These are phyloP conservation scores for Aspergillus sp. DNA, from an alignment of 2,329 filamentous ascomycete species.

Conservation along the genomic window DNA sequence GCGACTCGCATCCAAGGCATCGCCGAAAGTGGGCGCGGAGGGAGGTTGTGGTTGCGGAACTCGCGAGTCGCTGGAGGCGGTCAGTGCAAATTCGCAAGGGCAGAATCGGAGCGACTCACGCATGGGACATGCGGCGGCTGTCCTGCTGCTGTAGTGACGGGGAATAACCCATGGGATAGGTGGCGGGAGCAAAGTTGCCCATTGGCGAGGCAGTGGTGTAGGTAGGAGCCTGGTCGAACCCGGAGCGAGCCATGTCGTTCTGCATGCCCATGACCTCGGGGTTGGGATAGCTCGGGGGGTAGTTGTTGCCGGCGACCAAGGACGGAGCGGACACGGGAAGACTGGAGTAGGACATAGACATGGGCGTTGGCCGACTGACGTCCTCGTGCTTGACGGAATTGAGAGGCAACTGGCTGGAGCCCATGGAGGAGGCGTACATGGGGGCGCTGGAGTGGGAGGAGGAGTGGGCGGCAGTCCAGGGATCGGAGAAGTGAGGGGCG, in stretches of 20 bases:
- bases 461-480: constrained; percentile 60
- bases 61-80: constrained; percentile 23
- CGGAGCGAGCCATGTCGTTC: constrained; percentile 70
- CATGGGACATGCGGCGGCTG: constrained; percentile 66
- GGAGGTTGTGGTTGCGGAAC: constrained; percentile 40
- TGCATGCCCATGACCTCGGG: constrained; percentile 58
- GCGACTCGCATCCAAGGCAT: constrained; percentile 84
- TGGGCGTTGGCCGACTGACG: constrained; percentile 48
- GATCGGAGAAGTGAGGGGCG: constrained; percentile 74
- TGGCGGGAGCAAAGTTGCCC: constrained; percentile 57
- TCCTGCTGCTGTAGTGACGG: constrained; percentile 50
- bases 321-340: constrained; percentile 65
- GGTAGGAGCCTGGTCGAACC: constrained; percentile 62
- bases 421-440: constrained; percentile 49
- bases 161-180: constrained; percentile 70
- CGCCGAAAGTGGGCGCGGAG: constrained; percentile 62
- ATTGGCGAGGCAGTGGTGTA: constrained; percentile 59
- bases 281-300: constrained; percentile 49
- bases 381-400: constrained; percentile 51
- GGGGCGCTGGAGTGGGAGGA: constrained; percentile 55
- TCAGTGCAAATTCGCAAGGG: neutral
- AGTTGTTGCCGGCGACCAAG: constrained; percentile 59
- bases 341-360: constrained; percentile 61
- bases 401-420: constrained; percentile 50
- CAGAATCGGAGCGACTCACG: constrained; percentile 52